phyloP scores from a whole-genome alignment of 208 protist species.

The Crithidia bombi region DNA sequence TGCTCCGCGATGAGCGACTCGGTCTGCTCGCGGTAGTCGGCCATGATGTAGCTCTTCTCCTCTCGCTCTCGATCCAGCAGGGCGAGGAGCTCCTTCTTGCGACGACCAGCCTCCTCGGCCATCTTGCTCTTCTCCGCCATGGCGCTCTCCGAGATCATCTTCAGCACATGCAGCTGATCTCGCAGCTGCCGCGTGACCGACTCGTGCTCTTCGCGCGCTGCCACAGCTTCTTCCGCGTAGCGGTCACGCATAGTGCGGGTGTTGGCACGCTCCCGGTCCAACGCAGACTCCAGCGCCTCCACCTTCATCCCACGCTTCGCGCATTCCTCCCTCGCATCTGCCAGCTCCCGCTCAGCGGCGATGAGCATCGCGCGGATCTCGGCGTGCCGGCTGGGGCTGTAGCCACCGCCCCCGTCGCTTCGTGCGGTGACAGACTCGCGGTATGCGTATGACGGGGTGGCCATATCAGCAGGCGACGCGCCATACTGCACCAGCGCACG shows the following conservation, averaged over 20 bases:
- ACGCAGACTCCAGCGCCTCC: conserved; percentile 57
- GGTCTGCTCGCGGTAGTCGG: conserved; percentile 88
- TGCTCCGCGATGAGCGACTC: conserved; percentile 88
- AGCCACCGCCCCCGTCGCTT: conserved; percentile 28
- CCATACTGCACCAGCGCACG: conserved; percentile 41
- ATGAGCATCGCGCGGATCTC: conserved; percentile 79
- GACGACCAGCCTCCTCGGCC: conserved; percentile 59
- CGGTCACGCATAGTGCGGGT: conserved; percentile 44
- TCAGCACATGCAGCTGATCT: conserved; percentile 83
- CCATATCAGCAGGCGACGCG: conserved; percentile 1
- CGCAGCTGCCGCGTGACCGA: conserved; percentile 69
- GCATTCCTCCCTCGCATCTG: conserved; percentile 68
- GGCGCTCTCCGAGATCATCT: conserved; percentile 67
- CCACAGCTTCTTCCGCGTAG: conserved; percentile 48
- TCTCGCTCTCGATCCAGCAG: conserved; percentile 83
- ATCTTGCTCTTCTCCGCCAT: conserved; percentile 75
- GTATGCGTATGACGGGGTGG: conserved; percentile 13
- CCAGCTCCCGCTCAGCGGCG: conserved; percentile 69
- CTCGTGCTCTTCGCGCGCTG: conserved; percentile 63
- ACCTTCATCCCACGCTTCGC: conserved; percentile 46
- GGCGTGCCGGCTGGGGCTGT: conserved; percentile 40
- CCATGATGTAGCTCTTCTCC: conserved; percentile 89
- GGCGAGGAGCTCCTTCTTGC: conserved; percentile 71
- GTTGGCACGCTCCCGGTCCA: conserved; percentile 64
- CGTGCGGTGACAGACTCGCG: conserved; percentile 15